A percentile compares a stretch with the other conserved stretches of the same genome.
phyloP scores from a whole-genome alignment of 345 rosid genomes.

The Cochlearia excelsa region DNA sequence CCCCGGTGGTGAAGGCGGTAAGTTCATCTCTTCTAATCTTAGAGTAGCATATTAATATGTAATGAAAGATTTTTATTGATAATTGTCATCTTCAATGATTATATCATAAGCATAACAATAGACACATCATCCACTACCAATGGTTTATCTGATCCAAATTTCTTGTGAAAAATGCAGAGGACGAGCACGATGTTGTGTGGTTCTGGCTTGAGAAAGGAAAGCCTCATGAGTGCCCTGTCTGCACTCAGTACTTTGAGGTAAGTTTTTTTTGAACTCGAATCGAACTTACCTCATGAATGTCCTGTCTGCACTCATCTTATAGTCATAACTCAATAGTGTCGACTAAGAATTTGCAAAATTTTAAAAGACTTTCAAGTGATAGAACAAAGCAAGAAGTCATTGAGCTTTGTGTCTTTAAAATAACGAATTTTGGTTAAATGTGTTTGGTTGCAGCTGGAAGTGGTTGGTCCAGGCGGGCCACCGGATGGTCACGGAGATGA shows the following conservation, averaged over 20 bases:
- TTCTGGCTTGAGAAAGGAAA: conserved; percentile 94
- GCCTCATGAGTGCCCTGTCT: conserved; percentile 79
- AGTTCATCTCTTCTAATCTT: conserved; percentile 7
- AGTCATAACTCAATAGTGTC: neutral
- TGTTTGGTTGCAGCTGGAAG: neutral
- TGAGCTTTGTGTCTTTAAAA: neutral
- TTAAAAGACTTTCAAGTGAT: neutral
- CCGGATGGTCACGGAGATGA: conserved; percentile 76
- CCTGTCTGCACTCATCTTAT: too few relatives aligned
- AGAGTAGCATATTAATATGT: neutral
- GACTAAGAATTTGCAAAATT: too few relatives aligned
- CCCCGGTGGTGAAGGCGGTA: conserved; percentile 68
- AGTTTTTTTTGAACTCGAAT: conserved; percentile 3
- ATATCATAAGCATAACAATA: neutral
- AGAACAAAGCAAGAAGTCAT: conserved; percentile 2
- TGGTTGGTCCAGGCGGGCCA: conserved; percentile 86
- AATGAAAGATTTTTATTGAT: neutral
- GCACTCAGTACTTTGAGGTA: conserved; percentile 84
- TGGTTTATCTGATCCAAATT: conserved; percentile 3
- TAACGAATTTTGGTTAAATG: conserved; percentile 1
- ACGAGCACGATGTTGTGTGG: conserved; percentile 96
- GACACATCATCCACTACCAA: neutral
- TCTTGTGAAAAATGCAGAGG: conserved; percentile 48
- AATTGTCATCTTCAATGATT: neutral
- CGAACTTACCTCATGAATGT: neutral